A percentile compares a stretch with the other conserved stretches of the same genome.
Evolutionary conservation across 2,329 filamentous ascomycete genomes (phyloP).

Genomic region (Xylaria sp.): DNA sequence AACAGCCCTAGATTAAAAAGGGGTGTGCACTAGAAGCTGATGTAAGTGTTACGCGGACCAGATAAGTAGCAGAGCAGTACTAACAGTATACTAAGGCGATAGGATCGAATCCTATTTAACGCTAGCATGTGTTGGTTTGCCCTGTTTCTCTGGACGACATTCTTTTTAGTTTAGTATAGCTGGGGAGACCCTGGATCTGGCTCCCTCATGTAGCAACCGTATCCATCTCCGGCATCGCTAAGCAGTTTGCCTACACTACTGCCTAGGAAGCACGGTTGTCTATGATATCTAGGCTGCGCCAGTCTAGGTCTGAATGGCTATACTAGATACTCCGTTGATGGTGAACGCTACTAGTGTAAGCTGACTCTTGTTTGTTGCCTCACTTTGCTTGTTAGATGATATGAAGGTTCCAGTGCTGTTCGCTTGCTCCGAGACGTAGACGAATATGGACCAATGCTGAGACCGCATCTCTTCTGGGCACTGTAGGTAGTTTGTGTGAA

Average conservation of each 20-base stretch:
- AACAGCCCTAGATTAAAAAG: neutral
- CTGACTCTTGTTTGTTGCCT: conserved; percentile 36
- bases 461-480: neutral
- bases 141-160: neutral
- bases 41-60: neutral
- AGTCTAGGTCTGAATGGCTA: neutral
- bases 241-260: neutral
- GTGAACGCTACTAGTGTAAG: neutral
- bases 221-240: conserved; percentile 37
- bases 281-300: neutral
- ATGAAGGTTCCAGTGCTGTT: neutral
- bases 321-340: neutral
- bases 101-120: neutral
- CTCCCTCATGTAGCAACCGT: neutral
- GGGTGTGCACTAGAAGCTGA: neutral
- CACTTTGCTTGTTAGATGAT: conserved; percentile 12
- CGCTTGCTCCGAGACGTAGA: neutral
- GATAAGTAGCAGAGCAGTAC: neutral
- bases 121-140: neutral
- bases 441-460: neutral
- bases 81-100: neutral
- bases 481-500: too few relatives aligned
- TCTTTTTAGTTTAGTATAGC: neutral
- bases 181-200: conserved; percentile 30
- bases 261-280: too few relatives aligned